Conservation (phyloP, 305 asterid genomes). For the Fraxinus sp. region DNA sequence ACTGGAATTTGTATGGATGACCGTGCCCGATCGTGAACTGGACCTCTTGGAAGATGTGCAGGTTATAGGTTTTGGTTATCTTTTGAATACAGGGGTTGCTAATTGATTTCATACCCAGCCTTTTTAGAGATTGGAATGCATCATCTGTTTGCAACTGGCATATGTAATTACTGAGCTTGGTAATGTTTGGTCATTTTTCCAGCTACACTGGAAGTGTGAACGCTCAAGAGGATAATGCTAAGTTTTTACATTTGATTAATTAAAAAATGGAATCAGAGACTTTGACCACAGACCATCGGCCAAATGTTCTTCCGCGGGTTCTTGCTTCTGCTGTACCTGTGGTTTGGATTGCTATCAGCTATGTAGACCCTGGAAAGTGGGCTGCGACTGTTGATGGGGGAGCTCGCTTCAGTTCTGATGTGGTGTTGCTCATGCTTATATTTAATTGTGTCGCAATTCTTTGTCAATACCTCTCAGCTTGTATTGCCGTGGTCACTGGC, state of each 20-base stretch:
- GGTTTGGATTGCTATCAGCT: conserved; percentile 75
- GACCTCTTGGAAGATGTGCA: conserved; percentile 22
- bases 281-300: conserved; percentile 31
- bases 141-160: conserved; percentile 19
- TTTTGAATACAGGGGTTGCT: conserved; percentile 28
- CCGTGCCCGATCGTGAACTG: conserved; percentile 12
- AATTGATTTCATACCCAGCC: conserved; percentile 11
- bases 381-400: conserved; percentile 92
- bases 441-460: conserved; percentile 68
- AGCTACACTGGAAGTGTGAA: conserved; percentile 29
- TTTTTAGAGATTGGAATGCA: conserved; percentile 23
- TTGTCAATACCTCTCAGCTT: conserved; percentile 86
- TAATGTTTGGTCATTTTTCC: conserved; percentile 24
- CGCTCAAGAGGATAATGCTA: conserved; percentile 32
- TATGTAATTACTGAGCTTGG: conserved; percentile 30
- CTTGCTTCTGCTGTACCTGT: conserved; percentile 79
- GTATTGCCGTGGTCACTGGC: conserved; percentile 78
- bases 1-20: conserved; percentile 19
- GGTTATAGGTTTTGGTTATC: conserved; percentile 17
- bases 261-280: conserved; percentile 57
- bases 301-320: conserved; percentile 44
- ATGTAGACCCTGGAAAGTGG: conserved; percentile 98
- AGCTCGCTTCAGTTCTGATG: conserved; percentile 76
- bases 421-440: conserved; percentile 53
- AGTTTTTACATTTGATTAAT: conserved; percentile 22